Conservation (phyloP, 1,284 basidiomycete species). For the Coniferiporia weirii region DNA sequence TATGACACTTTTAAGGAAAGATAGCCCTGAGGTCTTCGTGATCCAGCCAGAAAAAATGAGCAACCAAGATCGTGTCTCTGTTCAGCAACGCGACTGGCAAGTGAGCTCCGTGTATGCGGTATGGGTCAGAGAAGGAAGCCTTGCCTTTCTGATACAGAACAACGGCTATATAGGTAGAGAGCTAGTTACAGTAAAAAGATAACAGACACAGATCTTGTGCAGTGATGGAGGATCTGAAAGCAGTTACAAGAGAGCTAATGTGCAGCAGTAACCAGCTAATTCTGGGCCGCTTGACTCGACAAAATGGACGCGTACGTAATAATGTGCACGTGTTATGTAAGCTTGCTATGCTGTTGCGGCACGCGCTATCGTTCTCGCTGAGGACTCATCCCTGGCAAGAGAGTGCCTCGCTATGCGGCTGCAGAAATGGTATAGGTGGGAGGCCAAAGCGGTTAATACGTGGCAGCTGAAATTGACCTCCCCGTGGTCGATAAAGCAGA, state of each 20-base stretch:
- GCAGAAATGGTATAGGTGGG: constrained; percentile 7
- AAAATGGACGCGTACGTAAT: neutral
- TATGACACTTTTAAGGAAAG: constrained; percentile 22
- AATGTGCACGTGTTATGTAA: neutral
- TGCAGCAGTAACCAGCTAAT: neutral
- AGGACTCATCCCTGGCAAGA: neutral
- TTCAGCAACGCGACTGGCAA: neutral
- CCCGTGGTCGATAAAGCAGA: neutral
- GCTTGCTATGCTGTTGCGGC: neutral
- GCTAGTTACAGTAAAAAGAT: neutral
- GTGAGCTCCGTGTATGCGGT: neutral
- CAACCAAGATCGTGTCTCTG: neutral
- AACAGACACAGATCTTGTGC: neutral
- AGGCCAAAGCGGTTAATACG: neutral
- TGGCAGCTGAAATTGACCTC: neutral
- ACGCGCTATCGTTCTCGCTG: neutral
- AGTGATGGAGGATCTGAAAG: neutral
- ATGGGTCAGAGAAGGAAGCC: neutral
- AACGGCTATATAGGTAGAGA: neutral
- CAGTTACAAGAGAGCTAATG: neutral
- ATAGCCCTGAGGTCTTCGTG: no score
- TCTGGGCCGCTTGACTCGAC: neutral
- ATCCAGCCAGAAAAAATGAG: no score
- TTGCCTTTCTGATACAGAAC: neutral
- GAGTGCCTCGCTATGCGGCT: neutral